Evolutionary conservation across 345 rosid species (phyloP).

Genomic region (Angophora floribunda): DNA sequence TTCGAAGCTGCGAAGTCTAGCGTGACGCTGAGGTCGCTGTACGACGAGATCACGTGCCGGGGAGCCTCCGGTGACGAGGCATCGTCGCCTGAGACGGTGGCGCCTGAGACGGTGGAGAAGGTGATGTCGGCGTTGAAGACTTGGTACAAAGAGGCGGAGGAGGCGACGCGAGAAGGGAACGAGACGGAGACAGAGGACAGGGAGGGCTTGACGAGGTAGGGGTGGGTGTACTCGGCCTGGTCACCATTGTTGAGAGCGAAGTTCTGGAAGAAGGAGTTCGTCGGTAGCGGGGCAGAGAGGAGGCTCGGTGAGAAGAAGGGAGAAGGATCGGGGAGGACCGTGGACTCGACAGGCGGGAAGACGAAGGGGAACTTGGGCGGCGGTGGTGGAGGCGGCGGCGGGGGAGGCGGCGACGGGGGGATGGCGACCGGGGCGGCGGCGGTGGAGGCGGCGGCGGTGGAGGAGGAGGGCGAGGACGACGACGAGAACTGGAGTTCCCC

Average conservation of each 20-base stretch:
- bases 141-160: slow-evolving; percentile 54
- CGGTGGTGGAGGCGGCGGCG: no score
- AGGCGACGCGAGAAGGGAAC: slow-evolving; percentile 59
- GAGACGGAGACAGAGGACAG: slow-evolving; percentile 54
- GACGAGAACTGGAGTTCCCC: no score
- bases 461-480: no score
- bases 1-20: slow-evolving; percentile 64
- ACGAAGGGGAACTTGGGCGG: slow-evolving; percentile 21
- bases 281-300: slow-evolving; percentile 76
- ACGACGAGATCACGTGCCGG: no score
- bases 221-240: slow-evolving; percentile 83
- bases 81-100: no score
- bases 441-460: no score
- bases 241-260: slow-evolving; percentile 77
- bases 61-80: no score
- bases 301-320: slow-evolving; percentile 55
- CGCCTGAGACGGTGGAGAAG: no score
- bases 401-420: no score
- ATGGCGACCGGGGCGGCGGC: no score
- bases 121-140: no score
- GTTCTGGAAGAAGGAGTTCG: slow-evolving; percentile 89
- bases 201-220: slow-evolving; percentile 70
- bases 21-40: slow-evolving; percentile 60
- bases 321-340: slow-evolving; percentile 70
- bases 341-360: slow-evolving; percentile 53